Evolutionary conservation across 352 stramenopile species (phyloP).

Genomic region (Pelagophyceae sp.): DNA sequence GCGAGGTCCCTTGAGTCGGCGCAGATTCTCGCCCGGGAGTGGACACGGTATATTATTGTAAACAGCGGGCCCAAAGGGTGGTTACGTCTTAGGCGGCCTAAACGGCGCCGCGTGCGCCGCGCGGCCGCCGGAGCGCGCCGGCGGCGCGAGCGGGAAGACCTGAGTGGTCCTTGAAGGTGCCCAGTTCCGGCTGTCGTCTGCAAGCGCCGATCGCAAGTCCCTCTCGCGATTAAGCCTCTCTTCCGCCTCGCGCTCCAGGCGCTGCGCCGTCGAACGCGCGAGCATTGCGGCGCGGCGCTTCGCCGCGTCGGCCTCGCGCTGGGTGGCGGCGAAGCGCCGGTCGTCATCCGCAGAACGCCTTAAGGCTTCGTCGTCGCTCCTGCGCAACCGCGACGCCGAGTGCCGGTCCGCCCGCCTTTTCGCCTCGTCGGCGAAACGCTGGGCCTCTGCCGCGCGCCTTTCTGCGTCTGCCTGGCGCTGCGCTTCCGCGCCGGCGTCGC

Average conservation of each 20-base stretch:
- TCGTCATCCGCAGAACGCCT: neutral
- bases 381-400: neutral
- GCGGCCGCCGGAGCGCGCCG: too few relatives aligned
- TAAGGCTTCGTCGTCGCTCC: neutral
- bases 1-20: too few relatives aligned
- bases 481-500: neutral
- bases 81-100: too few relatives aligned
- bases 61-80: too few relatives aligned
- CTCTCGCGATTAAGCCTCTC: neutral
- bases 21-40: too few relatives aligned
- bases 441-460: neutral
- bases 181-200: conserved; percentile 2
- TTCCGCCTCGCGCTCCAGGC: neutral
- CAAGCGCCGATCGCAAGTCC: neutral
- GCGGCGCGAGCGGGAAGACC: too few relatives aligned
- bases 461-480: neutral
- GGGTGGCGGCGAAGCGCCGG: neutral
- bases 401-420: neutral
- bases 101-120: too few relatives aligned
- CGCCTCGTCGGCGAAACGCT: neutral
- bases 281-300: neutral
- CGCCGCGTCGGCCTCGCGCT: neutral
- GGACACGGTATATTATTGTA: too few relatives aligned
- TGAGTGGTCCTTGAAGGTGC: too few relatives aligned
- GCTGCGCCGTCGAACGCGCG: neutral